phyloP scores from a whole-genome alignment of 2,329 filamentous ascomycete genomes.

The Torrubiella hemipterigena region DNA sequence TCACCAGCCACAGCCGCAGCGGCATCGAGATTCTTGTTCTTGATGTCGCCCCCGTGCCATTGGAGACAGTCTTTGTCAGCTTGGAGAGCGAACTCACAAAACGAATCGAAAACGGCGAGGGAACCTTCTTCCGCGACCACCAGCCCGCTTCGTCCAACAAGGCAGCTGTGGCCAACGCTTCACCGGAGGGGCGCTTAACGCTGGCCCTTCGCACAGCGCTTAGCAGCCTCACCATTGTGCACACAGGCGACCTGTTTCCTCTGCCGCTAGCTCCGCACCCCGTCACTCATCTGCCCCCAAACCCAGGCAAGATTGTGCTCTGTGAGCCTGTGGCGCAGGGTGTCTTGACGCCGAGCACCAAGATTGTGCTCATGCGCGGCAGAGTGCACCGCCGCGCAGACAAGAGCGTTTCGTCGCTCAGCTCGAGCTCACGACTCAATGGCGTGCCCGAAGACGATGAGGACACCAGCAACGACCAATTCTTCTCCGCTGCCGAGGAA shows the following conservation, averaged over 20 bases:
- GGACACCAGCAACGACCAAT: conserved; percentile 79
- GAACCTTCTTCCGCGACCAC: conserved; percentile 58
- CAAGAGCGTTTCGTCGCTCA: conserved; percentile 34
- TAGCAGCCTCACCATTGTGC: conserved; percentile 61
- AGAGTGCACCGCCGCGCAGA: conserved; percentile 42
- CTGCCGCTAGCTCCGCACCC: conserved; percentile 74
- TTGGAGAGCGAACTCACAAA: conserved; percentile 71
- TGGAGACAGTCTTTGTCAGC: conserved; percentile 80
- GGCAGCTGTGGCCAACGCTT: conserved; percentile 11
- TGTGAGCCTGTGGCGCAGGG: conserved; percentile 93
- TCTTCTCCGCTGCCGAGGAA: conserved; percentile 86
- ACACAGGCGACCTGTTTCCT: conserved; percentile 67
- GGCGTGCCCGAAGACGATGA: conserved; percentile 54
- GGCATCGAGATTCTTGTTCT: conserved; percentile 76
- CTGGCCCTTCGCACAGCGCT: conserved; percentile 64
- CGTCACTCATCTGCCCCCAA: conserved; percentile 72
- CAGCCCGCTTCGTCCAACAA: conserved; percentile 24
- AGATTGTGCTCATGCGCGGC: conserved; percentile 66
- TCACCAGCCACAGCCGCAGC: conserved; percentile 58
- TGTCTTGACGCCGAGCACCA: conserved; percentile 62
- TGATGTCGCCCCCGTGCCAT: conserved; percentile 64
- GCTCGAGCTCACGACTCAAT: conserved; percentile 32
- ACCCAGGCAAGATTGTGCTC: conserved; percentile 78
- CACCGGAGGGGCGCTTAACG: conserved; percentile 45
- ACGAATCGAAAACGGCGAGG: conserved; percentile 72